phyloP scores from a whole-genome alignment of 2,329 filamentous ascomycete genomes.

The Colletotrichum echinochloae region DNA sequence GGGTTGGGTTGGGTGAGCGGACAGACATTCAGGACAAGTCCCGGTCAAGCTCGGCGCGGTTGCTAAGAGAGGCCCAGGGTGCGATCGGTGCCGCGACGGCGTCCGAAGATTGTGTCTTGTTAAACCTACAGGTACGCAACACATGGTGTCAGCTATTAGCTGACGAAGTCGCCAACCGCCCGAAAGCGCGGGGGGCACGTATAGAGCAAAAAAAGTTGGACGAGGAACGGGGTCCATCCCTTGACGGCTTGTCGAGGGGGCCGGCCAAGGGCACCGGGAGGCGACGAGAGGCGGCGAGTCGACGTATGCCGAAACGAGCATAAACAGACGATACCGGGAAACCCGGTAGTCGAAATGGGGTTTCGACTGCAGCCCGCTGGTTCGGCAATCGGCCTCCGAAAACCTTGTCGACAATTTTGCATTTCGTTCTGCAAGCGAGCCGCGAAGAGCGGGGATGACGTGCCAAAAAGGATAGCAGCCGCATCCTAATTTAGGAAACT shows the following conservation, averaged over 20 bases:
- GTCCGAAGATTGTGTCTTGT: conserved; percentile 19
- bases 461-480: not conserved
- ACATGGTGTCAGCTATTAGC: conserved; percentile 19
- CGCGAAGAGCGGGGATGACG: not conserved
- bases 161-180: conserved; percentile 9
- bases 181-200: not conserved
- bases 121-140: conserved; percentile 30
- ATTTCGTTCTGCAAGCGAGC: not conserved
- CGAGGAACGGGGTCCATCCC: not conserved
- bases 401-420: conserved; percentile 8
- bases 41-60: not conserved
- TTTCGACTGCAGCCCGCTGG: not conserved
- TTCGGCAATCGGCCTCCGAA: conserved; percentile 16
- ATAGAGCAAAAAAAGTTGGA: not conserved
- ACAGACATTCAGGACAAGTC: not conserved
- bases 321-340: not conserved
- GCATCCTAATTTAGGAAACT: conserved; percentile 31
- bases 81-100: conserved; percentile 27
- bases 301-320: not conserved
- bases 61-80: not conserved
- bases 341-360: not conserved
- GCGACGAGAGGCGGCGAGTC: not conserved
- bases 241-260: not conserved
- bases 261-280: not conserved
- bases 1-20: conserved; percentile 3